Conservation (phyloP, 345 rosid species). For the Lepidium didymum region DNA sequence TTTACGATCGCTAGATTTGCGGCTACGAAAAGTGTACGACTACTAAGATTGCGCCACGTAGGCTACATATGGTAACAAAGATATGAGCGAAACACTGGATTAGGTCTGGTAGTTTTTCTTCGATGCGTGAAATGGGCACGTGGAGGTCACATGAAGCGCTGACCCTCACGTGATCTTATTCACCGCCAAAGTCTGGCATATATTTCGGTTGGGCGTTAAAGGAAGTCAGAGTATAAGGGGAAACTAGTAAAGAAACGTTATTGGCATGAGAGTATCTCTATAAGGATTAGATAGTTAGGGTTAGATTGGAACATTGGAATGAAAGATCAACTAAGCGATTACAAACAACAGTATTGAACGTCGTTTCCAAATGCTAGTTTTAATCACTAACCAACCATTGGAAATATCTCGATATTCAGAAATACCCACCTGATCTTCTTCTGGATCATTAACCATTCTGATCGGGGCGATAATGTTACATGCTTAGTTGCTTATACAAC, state of each 20-base stretch:
- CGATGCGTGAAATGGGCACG: conserved; percentile 23
- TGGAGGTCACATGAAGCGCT: conserved; percentile 18
- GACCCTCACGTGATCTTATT: conserved; percentile 5
- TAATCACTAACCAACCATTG: too few relatives aligned
- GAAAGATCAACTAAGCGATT: too few relatives aligned
- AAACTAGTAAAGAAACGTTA: background rate
- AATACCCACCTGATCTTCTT: too few relatives aligned
- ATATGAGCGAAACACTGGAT: conserved; percentile 6
- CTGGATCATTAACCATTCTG: background rate
- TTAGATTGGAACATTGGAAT: too few relatives aligned
- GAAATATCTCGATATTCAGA: too few relatives aligned
- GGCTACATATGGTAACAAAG: background rate
- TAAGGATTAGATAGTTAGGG: too few relatives aligned
- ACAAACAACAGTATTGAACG: too few relatives aligned
- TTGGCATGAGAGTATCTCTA: background rate
- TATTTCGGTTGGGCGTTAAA: background rate
- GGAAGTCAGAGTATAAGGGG: background rate
- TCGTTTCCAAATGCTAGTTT: too few relatives aligned
- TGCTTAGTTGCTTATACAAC: background rate
- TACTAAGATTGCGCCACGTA: conserved; percentile 7
- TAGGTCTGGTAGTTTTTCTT: too few relatives aligned
- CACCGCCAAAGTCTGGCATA: background rate
- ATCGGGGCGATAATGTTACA: background rate
- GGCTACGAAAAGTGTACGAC: conserved; percentile 28
- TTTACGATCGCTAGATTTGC: conserved; percentile 16